Percentiles rank a stretch among this genome's conserved stretches.
phyloP scores from a whole-genome alignment of 169 alveolate species.

The Theileria parva region DNA sequence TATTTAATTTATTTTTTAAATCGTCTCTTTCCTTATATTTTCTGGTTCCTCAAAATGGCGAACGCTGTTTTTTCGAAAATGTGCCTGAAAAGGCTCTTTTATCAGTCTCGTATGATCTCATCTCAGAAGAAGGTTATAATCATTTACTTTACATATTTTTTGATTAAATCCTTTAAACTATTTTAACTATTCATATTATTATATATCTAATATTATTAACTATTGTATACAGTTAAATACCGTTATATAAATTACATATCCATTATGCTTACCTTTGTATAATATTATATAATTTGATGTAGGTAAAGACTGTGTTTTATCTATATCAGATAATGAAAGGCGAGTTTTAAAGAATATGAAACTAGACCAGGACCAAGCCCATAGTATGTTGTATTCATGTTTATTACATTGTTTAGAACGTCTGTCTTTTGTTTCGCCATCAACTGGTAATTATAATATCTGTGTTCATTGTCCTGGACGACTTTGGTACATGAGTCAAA shows the following conservation, averaged over 20 bases:
- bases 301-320: constrained; percentile 37
- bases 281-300: neutral
- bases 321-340: constrained; percentile 22
- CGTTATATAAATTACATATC: no score
- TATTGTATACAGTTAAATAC: no score
- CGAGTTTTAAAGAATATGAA: constrained; percentile 33
- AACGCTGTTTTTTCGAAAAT: constrained; percentile 62
- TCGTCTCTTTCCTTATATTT: constrained; percentile 28
- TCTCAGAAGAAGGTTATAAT: constrained; percentile 48
- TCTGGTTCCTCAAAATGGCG: constrained; percentile 33
- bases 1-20: neutral
- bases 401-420: constrained; percentile 47
- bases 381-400: neutral
- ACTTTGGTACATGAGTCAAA: constrained; percentile 66
- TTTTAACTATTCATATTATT: no score
- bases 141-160: neutral
- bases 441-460: constrained; percentile 59
- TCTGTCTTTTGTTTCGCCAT: constrained; percentile 57
- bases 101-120: constrained; percentile 44
- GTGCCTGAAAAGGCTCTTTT: constrained; percentile 56
- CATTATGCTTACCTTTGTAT: neutral
- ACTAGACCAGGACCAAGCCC: constrained; percentile 25
- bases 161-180: no score
- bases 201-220: no score
- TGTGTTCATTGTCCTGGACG: constrained; percentile 74